Evolutionary conservation across 2,329 filamentous ascomycete species (phyloP).

Genomic region (Xylaria sp.): DNA sequence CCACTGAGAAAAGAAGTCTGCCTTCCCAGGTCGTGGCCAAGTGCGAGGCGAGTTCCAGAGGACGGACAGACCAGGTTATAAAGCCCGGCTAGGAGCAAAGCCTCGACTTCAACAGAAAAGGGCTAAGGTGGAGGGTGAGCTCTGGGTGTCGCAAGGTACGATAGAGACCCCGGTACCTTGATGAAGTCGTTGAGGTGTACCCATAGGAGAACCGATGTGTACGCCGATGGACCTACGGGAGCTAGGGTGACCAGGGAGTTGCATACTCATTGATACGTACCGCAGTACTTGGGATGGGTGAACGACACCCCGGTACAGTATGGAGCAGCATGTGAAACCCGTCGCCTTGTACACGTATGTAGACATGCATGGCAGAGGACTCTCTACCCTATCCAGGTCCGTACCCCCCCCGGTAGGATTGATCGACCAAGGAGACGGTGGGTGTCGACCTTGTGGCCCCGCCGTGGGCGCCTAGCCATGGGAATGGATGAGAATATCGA

Average conservation of each 20-base stretch:
- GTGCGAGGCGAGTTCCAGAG: constrained; percentile 27
- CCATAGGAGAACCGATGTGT: constrained; percentile 7
- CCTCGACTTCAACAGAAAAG: constrained; percentile 27
- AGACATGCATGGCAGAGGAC: constrained; percentile 19
- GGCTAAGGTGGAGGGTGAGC: constrained; percentile 17
- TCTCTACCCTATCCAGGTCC: constrained; percentile 10
- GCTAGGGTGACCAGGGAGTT: constrained; percentile 1
- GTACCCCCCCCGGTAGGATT: constrained; percentile 24
- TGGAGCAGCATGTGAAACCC: constrained; percentile 22
- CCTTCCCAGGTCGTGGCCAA: constrained; percentile 32
- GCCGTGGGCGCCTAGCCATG: constrained; percentile 30
- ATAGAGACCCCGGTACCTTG: constrained; percentile 9
- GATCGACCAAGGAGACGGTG: constrained; percentile 34
- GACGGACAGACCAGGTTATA: constrained; percentile 36
- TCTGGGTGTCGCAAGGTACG: constrained; percentile 8
- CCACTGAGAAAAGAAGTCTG: constrained; percentile 31
- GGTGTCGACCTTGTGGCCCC: constrained; percentile 24
- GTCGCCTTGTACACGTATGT: constrained; percentile 29
- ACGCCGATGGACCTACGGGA: background rate
- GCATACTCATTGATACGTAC: constrained; percentile 3
- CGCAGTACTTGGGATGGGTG: constrained; percentile 11
- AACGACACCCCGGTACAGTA: constrained; percentile 33
- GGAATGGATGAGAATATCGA: constrained; percentile 18
- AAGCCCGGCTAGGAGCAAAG: constrained; percentile 30
- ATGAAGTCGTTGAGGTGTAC: background rate